Conservation (phyloP, 352 stramenopile species). For the Pythium vanterpoolii region DNA sequence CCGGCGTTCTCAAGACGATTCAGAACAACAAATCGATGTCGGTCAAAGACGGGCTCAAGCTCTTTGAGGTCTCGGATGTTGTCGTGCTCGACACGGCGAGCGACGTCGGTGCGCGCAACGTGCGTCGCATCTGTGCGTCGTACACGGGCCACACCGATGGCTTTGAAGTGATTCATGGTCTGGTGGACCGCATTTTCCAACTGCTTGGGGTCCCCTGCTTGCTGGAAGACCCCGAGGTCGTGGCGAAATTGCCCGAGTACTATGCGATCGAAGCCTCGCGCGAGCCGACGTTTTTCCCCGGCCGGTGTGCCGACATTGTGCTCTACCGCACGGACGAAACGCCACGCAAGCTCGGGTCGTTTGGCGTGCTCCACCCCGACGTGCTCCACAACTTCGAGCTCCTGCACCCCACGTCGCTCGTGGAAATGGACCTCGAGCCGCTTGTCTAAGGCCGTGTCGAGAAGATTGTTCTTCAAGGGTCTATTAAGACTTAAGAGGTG, state of each 20-base stretch:
- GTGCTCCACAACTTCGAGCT: conserved; percentile 98
- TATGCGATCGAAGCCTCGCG: conserved; percentile 67
- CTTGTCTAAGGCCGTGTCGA: conserved; percentile 81
- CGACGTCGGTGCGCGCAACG: conserved; percentile 96
- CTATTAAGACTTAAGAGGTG: background rate
- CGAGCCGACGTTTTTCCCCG: conserved; percentile 93
- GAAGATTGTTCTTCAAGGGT: background rate
- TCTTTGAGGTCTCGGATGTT: conserved; percentile 99
- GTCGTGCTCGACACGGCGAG: conserved; percentile 93
- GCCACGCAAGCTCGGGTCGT: conserved; percentile 89
- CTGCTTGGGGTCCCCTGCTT: conserved; percentile 91
- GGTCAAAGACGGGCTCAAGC: conserved; percentile 96
- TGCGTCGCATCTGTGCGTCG: conserved; percentile 93
- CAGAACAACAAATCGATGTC: conserved; percentile 98
- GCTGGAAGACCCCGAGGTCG: conserved; percentile 61
- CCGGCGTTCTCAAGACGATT: conserved; percentile 98
- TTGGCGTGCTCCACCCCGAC: conserved; percentile 98
- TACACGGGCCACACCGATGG: conserved; percentile 97
- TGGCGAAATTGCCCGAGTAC: conserved; percentile 73
- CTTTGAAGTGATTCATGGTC: conserved; percentile 99
- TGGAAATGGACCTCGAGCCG: conserved; percentile 98
- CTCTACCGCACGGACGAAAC: conserved; percentile 75
- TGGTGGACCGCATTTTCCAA: conserved; percentile 99
- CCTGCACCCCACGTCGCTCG: conserved; percentile 92
- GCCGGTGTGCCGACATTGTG: conserved; percentile 94